Conservation (phyloP, 805 yeast genomes). For the Saccharomyces kudriavzevii region DNA sequence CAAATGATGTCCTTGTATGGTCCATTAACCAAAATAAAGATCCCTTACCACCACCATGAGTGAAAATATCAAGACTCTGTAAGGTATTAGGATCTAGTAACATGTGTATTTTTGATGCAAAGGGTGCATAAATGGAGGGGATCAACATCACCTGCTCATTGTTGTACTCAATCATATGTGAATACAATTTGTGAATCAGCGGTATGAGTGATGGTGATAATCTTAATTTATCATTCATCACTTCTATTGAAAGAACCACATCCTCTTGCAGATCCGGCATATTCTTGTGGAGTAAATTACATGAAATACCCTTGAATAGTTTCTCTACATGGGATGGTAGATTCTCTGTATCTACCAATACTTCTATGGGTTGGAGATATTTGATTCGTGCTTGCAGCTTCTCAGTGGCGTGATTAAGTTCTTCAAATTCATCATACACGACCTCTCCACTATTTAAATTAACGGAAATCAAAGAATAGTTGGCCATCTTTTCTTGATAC, state of each 20-base stretch:
- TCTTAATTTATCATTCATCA: slow-evolving; percentile 25
- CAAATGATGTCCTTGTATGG: slow-evolving; percentile 73
- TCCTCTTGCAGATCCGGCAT: slow-evolving; percentile 4
- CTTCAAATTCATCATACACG: slow-evolving; percentile 61
- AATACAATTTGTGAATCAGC: slow-evolving; percentile 37
- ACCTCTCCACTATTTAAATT: slow-evolving; percentile 75
- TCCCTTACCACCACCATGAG: slow-evolving; percentile 52
- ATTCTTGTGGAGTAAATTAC: slow-evolving; percentile 1
- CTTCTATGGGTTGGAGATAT: slow-evolving; percentile 73
- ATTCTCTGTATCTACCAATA: slow-evolving; percentile 30
- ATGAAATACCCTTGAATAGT: slow-evolving; percentile 15
- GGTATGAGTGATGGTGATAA: slow-evolving; percentile 19
- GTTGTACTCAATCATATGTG: slow-evolving; percentile 55
- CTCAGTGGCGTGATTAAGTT: slow-evolving; percentile 40
- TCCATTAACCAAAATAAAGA: slow-evolving; percentile 73
- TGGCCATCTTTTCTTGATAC: slow-evolving; percentile 14
- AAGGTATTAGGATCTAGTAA: slow-evolving; percentile 59
- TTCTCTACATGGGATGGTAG: slow-evolving; percentile 30
- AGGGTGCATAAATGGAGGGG: slow-evolving; percentile 43
- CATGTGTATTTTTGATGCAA: slow-evolving; percentile 37
- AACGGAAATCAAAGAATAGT: slow-evolving; percentile 36
- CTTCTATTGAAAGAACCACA: slow-evolving; percentile 2
- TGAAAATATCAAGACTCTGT: slow-evolving; percentile 67
- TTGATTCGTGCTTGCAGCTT: slow-evolving; percentile 67
- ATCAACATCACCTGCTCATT: slow-evolving; percentile 50